Evolutionary conservation across 1,284 basidiomycete species (phyloP), one percentile per base, ranked within the genome.

Genomic region (Microbotryum intermedium): DNA sequence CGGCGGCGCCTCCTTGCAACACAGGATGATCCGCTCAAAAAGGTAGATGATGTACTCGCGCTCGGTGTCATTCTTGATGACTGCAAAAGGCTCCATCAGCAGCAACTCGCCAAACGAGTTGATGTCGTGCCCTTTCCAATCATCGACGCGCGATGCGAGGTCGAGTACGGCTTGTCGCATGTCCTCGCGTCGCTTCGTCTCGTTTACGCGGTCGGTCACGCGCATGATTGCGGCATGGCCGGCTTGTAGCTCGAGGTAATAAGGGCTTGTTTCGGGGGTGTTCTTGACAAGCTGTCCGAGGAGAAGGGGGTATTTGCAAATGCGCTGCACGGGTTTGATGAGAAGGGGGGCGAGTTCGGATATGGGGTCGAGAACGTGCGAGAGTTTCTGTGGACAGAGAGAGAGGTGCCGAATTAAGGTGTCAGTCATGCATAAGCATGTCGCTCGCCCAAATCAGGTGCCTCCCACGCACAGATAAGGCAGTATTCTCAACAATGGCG

Each of bases 91-190:
- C 74, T 97, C 94, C 73, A 97, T 91, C 25, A 97, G 83, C 43
- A 94, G 81, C 50, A 99, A 84, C 64, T 87, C 83, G 62, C 95
- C 95, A 70, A 99, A 98, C 69, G 90, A 88, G 69, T 84, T 84
- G 48, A 97, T 81, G 72, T 94, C 89, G 76, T 98, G 95, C 7
- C 94, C 94, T 75, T 98, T 98, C 95, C 95, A 99, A 75, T 99
- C 94, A 67, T 95, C 92, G 54, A 99, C 92, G 42, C 95, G 85
- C 43, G 79, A 79, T 65, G 87, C 82, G n/a, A 99, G 82, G 72
- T 89, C 89, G 74, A 87, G 84, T 58, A 97, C 91, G 2, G 91
- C 91, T 69, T 85, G 84, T 49, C 83, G 77, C 69, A 95, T 95
- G 73, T 80, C 74, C 85, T 90, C 68, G 83, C 77, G 83, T 55